Conservation (phyloP, 148 eudicot species). For the Heliamphora exappendiculata region DNA sequence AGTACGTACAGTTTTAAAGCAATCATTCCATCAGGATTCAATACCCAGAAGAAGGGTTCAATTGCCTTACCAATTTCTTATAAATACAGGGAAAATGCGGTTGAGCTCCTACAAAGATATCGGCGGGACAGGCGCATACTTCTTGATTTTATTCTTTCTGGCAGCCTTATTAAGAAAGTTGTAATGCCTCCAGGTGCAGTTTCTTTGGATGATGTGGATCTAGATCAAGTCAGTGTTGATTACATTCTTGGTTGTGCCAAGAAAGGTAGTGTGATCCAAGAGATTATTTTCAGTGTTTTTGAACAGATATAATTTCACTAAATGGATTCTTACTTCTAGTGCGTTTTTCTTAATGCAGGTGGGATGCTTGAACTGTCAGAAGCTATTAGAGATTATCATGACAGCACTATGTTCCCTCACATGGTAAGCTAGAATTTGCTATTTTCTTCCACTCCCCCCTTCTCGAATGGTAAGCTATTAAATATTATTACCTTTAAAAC, state of each 20-base stretch:
- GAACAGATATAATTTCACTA: not conserved
- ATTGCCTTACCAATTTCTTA: not conserved
- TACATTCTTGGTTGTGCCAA: conserved; percentile 72
- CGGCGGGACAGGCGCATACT: conserved; percentile 86
- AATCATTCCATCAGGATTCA: not conserved
- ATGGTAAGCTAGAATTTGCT: conserved; percentile 47
- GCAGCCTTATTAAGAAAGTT: conserved; percentile 90
- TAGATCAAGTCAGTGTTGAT: conserved; percentile 99
- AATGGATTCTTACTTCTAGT: not conserved
- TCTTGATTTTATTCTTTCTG: conserved; percentile 77
- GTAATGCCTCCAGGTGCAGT: conserved; percentile 99
- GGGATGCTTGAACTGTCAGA: conserved; percentile 92
- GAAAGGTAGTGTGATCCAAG: conserved; percentile 48
- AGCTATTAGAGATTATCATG: conserved; percentile 96
- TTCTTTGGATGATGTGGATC: conserved; percentile 95
- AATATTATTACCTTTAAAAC: not conserved
- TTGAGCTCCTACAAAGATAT: conserved; percentile 71
- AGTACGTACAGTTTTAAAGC: not conserved
- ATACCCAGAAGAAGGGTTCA: not conserved
- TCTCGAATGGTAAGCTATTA: not conserved
- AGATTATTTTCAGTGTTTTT: not conserved
- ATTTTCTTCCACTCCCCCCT: not conserved
- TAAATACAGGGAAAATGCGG: conserved; percentile 54
- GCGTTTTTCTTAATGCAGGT: conserved; percentile 38
- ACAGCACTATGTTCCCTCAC: conserved; percentile 60